phyloP scores from a whole-genome alignment of 208 protist species.

The Trypanosoma avium region DNA sequence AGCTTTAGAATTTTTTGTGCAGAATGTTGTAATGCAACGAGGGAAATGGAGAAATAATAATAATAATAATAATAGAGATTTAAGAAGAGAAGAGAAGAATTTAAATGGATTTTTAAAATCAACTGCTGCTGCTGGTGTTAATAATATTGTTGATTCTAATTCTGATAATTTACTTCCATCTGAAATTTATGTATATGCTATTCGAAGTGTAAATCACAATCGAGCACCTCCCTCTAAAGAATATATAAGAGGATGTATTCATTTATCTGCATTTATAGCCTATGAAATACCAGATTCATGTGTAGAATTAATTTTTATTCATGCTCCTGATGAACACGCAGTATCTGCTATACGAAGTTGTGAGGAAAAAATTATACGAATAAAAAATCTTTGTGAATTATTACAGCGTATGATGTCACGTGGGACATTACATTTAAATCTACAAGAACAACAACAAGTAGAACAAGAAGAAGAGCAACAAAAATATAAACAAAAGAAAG shows the following conservation, averaged over 20 bases:
- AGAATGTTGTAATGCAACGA: neutral
- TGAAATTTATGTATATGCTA: conserved; percentile 20
- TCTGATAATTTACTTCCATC: neutral
- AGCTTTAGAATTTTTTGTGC: conserved; percentile 12
- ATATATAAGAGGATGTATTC: conserved; percentile 17
- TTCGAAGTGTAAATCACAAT: conserved; percentile 20
- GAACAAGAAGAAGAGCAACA: neutral
- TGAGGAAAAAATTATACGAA: conserved; percentile 8
- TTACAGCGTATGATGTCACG: conserved; percentile 12
- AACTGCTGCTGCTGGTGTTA: no score
- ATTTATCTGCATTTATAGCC: conserved; percentile 33
- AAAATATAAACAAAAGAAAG: neutral
- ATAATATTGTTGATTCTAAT: neutral
- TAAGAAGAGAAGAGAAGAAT: neutral
- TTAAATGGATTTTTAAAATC: no score
- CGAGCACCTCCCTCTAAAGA: neutral
- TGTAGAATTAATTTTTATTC: conserved; percentile 15
- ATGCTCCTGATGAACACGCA: conserved; percentile 5
- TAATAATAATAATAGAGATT: neutral
- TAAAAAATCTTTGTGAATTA: conserved; percentile 26
- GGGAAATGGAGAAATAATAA: neutral
- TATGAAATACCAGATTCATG: conserved; percentile 24
- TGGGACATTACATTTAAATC: neutral
- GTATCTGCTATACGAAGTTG: neutral
- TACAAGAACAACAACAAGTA: neutral